Percentiles rank a stretch among this genome's conserved stretches.
Conservation (phyloP, 2,329 filamentous ascomycete genomes). For the Aspergillus floridensis region DNA sequence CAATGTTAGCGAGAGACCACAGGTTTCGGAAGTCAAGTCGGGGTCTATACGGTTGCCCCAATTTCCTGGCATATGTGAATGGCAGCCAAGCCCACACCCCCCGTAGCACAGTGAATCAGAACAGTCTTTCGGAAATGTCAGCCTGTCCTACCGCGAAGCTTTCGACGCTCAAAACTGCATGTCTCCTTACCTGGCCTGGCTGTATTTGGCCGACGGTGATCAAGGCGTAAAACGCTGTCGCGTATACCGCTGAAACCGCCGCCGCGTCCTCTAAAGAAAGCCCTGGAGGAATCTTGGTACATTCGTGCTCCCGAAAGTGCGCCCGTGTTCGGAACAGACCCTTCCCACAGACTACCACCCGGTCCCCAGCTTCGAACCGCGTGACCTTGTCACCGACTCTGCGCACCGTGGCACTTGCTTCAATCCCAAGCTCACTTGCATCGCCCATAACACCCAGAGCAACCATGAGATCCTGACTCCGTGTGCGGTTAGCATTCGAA, state of each 20-base stretch:
- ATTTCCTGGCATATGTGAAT: slow-evolving; percentile 27
- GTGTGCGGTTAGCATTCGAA: no score
- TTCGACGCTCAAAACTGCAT: no score
- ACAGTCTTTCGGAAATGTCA: slow-evolving; percentile 8
- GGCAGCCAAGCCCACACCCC: slow-evolving; percentile 31
- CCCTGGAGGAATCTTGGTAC: background rate
- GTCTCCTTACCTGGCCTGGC: slow-evolving; percentile 17
- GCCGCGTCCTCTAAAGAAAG: slow-evolving; percentile 15
- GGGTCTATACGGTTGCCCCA: slow-evolving; percentile 15
- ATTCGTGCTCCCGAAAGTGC: no score
- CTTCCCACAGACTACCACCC: slow-evolving; percentile 22
- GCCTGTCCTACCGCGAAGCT: no score
- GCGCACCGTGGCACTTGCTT: slow-evolving; percentile 33
- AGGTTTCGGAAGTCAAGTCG: no score
- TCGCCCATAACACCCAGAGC: slow-evolving; percentile 20
- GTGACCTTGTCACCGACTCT: slow-evolving; percentile 26
- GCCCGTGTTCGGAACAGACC: slow-evolving; percentile 8
- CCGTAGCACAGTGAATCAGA: slow-evolving; percentile 34
- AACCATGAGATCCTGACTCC: slow-evolving; percentile 10
- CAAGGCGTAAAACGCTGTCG: slow-evolving; percentile 21
- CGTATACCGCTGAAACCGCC: slow-evolving; percentile 10
- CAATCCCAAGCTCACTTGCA: slow-evolving; percentile 27
- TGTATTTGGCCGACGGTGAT: slow-evolving; percentile 21
- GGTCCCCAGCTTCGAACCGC: slow-evolving; percentile 28
- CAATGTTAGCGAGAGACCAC: no score